Percentiles rank a stretch among this genome's conserved stretches.
Conservation (phyloP, 2,329 filamentous ascomycete genomes). For the Davidsoniella virescens region DNA sequence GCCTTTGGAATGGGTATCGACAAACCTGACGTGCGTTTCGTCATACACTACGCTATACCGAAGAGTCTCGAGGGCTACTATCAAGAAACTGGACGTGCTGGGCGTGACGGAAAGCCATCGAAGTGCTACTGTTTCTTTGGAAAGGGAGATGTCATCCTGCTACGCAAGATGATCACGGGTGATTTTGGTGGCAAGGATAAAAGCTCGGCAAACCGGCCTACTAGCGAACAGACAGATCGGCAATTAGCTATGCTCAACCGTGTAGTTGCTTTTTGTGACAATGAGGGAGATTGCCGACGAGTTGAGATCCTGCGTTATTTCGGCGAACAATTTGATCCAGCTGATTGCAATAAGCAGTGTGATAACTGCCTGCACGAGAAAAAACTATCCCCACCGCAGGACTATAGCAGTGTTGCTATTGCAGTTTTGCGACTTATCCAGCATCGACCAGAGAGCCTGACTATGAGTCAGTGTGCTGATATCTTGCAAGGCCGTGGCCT, state of each 20-base stretch:
- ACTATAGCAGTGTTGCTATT: conserved; percentile 61
- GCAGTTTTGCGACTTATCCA: conserved; percentile 52
- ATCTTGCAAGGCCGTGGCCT: conserved; percentile 47
- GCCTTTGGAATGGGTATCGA: conserved; percentile 99
- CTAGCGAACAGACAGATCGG: conserved; percentile 58
- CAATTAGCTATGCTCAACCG: conserved; percentile 73
- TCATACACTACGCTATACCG: conserved; percentile 82
- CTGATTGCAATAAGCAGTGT: conserved; percentile 58
- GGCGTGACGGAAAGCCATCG: conserved; percentile 73
- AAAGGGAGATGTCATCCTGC: conserved; percentile 55
- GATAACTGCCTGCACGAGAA: conserved; percentile 70
- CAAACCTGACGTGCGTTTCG: conserved; percentile 90
- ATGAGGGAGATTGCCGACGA: conserved; percentile 70
- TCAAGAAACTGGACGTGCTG: conserved; percentile 90
- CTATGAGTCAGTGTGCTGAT: conserved; percentile 68
- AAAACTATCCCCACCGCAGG: conserved; percentile 51
- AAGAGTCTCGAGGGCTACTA: conserved; percentile 98
- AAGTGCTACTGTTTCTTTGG: conserved; percentile 83
- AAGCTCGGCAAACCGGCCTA: neutral
- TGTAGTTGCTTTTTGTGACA: conserved; percentile 80
- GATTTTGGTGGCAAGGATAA: conserved; percentile 39
- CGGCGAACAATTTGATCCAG: conserved; percentile 60
- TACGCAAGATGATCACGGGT: conserved; percentile 71
- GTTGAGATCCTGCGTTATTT: conserved; percentile 89
- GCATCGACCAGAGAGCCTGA: conserved; percentile 43